Base-by-base conservation (phyloP, 805 yeast genomes). In the Sugiyamaella smithiae region DNA sequence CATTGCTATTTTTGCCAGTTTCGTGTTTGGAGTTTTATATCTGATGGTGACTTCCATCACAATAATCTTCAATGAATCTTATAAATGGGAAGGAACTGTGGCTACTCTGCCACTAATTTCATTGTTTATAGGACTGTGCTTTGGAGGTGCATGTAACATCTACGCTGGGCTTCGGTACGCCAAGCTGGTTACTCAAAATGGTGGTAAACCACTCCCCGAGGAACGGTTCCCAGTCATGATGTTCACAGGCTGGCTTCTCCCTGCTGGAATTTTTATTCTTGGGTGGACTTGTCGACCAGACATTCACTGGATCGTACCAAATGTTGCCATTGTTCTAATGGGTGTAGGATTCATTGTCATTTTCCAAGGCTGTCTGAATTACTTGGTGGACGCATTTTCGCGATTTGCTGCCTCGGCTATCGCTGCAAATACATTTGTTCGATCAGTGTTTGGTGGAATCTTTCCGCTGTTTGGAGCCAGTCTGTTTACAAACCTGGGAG, bases 341-440 rank as follows among this genome's bases (percentile, higher is more conserved):
- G 79, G 80, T 2, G 61, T 69, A 53, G 84, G 84, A 7, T 72
- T 80, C 53, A 65, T 81, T 45, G 68, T 75, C 40, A 75, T 79
- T 43, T 82, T 82, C 71, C 78, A 78, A 55, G 80, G 84, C 5
- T 73, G 79, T 51, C 64, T 81, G 44, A 80, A 77, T 62, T 82
- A 82, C 57, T 67, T 82, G 51, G 78, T 82, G 43, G 86, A 82
- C 61, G 70, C 84, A 40, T 81, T 78, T 58, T 70, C 79, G 29
- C 64, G 71, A 40, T 76, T 72, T 54, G 79, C 85, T 6, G 86
- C 86, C 1, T 76, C 83, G 11, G 84, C 84, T 1, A 69, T 81
- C 48, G 85, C 87, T 2, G 85, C 81, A 4, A 80, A 80, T 54
- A 78, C 85, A 1, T 76, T 81, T 49, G 60, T 77, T 43, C 71